These are phyloP conservation scores for Dryas octopetala DNA, from an alignment of 306 rosid species.

Conservation along the genomic window DNA sequence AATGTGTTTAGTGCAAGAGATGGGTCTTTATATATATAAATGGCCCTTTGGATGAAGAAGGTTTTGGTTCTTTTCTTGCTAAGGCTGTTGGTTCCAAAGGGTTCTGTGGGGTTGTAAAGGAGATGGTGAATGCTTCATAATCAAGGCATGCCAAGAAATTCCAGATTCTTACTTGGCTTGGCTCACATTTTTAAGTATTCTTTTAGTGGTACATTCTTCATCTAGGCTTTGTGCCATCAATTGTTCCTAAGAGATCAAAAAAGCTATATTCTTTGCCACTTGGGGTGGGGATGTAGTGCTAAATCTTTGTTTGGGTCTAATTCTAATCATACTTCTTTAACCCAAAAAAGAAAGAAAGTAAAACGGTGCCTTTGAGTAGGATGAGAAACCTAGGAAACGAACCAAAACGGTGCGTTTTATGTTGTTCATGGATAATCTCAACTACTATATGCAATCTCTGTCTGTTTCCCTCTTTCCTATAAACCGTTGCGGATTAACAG, in stretches of 20 bases:
- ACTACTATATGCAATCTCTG: too few species aligned
- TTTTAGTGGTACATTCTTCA: conserved; percentile 32
- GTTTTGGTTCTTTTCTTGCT: conserved; percentile 84
- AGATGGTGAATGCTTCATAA: conserved; percentile 41
- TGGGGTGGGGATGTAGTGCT: too few species aligned
- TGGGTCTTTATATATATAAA: conserved; percentile 23
- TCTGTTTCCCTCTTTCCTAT: not conserved
- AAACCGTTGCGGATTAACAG: not conserved
- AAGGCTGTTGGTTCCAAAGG: conserved; percentile 44
- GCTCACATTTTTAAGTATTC: conserved; percentile 34
- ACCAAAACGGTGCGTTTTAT: not conserved
- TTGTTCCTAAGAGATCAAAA: conserved; percentile 17
- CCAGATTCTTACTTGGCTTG: conserved; percentile 58
- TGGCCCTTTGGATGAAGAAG: conserved; percentile 10
- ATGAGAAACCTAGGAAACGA: not conserved
- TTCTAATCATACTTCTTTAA: too few species aligned
- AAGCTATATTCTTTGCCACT: conserved; percentile 54
- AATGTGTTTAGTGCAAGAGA: conserved; percentile 24
- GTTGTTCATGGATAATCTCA: not conserved
- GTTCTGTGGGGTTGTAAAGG: conserved; percentile 56
- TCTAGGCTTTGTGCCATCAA: not conserved
- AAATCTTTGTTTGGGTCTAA: too few species aligned
- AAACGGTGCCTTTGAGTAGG: too few species aligned
- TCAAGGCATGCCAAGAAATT: conserved; percentile 61
- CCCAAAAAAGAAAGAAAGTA: too few species aligned